phyloP scores from a whole-genome alignment of 2,329 filamentous ascomycete species.

The Aschersonia sp. region DNA sequence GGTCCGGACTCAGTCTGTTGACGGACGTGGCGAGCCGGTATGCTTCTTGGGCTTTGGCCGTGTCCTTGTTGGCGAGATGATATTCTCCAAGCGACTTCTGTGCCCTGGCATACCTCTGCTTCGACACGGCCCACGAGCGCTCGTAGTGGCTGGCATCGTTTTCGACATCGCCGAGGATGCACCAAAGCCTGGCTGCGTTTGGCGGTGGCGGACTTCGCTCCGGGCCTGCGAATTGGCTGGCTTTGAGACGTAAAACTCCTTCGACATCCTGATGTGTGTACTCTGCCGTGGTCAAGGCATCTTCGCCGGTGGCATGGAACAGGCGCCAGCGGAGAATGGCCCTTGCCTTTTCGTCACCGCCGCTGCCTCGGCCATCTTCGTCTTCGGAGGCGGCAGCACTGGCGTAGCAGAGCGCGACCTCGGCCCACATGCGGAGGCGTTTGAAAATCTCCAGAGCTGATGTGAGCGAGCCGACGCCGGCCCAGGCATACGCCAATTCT shows the following conservation, averaged over 20 bases:
- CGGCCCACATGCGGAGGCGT: constrained; percentile 82
- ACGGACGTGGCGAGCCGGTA: constrained; percentile 65
- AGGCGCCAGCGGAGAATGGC: constrained; percentile 64
- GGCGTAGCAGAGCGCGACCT: constrained; percentile 82
- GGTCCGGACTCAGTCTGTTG: constrained; percentile 66
- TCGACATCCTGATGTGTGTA: constrained; percentile 35
- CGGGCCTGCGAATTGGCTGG: constrained; percentile 40
- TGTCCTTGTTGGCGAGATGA: constrained; percentile 52
- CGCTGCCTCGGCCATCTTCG: constrained; percentile 34
- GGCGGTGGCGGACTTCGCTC: constrained; percentile 56
- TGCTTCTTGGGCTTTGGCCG: constrained; percentile 55
- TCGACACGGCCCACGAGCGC: constrained; percentile 77
- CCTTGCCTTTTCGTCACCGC: constrained; percentile 65
- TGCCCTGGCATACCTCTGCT: constrained; percentile 66
- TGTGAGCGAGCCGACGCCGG: constrained; percentile 68
- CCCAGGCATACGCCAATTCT: constrained; percentile 88
- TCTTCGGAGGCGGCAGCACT: constrained; percentile 42
- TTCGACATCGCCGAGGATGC: constrained; percentile 85
- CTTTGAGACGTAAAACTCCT: constrained; percentile 42
- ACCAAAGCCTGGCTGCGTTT: constrained; percentile 78
- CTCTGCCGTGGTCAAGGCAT: constrained; percentile 16
- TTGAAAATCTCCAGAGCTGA: constrained; percentile 95
- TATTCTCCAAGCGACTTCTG: constrained; percentile 76
- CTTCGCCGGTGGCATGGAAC: constrained; percentile 45
- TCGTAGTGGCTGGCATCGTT: constrained; percentile 61